Evolutionary conservation across 2,329 filamentous ascomycete species (phyloP).

Genomic region (Paecilomyces fulvus): DNA sequence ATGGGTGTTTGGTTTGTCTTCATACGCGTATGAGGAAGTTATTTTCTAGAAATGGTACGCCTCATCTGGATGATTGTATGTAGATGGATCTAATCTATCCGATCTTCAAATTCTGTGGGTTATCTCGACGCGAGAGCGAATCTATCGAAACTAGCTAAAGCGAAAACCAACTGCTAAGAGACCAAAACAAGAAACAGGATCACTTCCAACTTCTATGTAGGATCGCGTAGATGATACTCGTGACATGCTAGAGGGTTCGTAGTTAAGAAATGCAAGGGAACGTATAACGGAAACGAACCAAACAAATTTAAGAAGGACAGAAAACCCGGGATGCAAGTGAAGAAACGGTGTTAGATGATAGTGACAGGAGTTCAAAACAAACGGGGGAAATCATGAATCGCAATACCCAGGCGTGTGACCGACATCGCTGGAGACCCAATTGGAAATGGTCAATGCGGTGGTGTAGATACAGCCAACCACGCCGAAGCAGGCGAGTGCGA

Average conservation of each 20-base stretch:
- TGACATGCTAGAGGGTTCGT: neutral
- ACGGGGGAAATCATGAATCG: slow-evolving; percentile 31
- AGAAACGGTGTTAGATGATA: neutral
- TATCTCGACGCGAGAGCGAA: neutral
- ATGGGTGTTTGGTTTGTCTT: neutral
- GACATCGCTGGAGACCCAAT: slow-evolving; percentile 62
- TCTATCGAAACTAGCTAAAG: neutral
- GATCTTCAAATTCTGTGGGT: neutral
- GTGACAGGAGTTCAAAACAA: neutral
- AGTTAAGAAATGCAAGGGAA: neutral
- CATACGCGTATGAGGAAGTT: neutral
- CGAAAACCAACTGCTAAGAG: neutral
- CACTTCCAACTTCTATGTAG: neutral
- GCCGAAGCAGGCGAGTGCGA: slow-evolving; percentile 72
- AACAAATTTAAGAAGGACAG: neutral
- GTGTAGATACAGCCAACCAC: slow-evolving; percentile 86
- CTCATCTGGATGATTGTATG: neutral
- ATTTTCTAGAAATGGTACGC: no score
- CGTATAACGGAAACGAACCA: neutral
- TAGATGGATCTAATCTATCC: neutral
- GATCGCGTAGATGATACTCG: neutral
- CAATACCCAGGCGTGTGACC: slow-evolving; percentile 55
- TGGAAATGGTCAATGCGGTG: slow-evolving; percentile 73
- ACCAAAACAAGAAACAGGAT: neutral
- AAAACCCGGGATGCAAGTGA: neutral